These are phyloP conservation scores for Moricandia moricandioides DNA, from an alignment of 345 rosid genomes.

Conservation along the genomic window DNA sequence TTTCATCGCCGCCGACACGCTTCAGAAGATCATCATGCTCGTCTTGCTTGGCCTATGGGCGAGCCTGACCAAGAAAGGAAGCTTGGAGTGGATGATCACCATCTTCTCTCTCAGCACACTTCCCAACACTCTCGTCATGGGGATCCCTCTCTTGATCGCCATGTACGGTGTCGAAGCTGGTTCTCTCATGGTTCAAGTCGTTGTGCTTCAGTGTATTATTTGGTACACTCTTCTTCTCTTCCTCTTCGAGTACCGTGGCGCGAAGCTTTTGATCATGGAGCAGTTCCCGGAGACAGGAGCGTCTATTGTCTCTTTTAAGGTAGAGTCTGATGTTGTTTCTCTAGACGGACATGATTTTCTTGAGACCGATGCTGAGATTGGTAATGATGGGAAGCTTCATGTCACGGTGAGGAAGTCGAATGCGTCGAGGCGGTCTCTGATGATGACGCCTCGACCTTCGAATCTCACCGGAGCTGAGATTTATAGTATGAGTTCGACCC, in stretches of 20 bases:
- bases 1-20: constrained; percentile 89
- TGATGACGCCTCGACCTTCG: constrained; percentile 81
- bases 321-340: constrained; percentile 85
- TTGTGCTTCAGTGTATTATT: constrained; percentile 90
- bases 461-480: constrained; percentile 94
- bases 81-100: constrained; percentile 92
- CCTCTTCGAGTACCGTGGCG: constrained; percentile 88
- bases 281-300: constrained; percentile 96
- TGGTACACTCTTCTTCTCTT: constrained; percentile 95
- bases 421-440: constrained; percentile 70
- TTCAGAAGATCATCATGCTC: constrained; percentile 80
- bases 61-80: constrained; percentile 54
- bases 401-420: constrained; percentile 85
- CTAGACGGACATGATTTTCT: constrained; percentile 75
- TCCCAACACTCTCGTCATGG: constrained; percentile 96
- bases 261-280: constrained; percentile 80
- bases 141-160: constrained; percentile 83
- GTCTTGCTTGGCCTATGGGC: constrained; percentile 60
- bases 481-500: constrained; percentile 85
- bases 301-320: constrained; percentile 85
- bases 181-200: constrained; percentile 88
- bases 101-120: constrained; percentile 86
- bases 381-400: constrained; percentile 85
- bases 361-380: constrained; percentile 83
- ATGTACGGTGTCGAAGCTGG: constrained; percentile 78